phyloP scores from a whole-genome alignment of 805 yeast genomes.

The Maudiozyma saulgeensis region DNA sequence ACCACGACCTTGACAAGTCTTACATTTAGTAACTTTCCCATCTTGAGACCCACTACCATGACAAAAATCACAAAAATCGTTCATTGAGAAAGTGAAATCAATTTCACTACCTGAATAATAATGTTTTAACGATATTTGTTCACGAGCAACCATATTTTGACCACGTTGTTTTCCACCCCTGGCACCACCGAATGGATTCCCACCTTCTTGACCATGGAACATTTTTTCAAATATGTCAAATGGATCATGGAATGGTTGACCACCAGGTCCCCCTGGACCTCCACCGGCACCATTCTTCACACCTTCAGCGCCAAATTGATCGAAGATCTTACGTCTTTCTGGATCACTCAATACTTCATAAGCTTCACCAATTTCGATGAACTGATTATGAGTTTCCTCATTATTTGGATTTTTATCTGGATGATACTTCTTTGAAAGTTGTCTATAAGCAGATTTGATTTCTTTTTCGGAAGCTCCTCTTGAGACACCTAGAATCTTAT shows the following conservation, averaged over 20 bases:
- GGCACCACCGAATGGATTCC: slow-evolving; percentile 22
- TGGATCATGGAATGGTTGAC: slow-evolving; percentile 31
- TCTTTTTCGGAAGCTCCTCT: slow-evolving; percentile 67
- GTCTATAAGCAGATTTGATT: slow-evolving; percentile 77
- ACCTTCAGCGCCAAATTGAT: slow-evolving; percentile 70
- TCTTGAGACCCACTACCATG: slow-evolving; percentile 81
- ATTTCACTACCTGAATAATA: slow-evolving; percentile 60
- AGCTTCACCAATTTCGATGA: slow-evolving; percentile 88
- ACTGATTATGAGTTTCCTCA: slow-evolving; percentile 75
- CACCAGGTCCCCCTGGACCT: slow-evolving; percentile 30
- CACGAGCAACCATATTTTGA: slow-evolving; percentile 45
- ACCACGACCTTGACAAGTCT: slow-evolving; percentile 69
- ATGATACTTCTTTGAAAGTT: slow-evolving; percentile 74
- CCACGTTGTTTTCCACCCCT: slow-evolving; percentile 43
- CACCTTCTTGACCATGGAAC: slow-evolving; percentile 29
- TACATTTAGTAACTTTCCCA: slow-evolving; percentile 57
- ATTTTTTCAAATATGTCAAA: slow-evolving; percentile 30
- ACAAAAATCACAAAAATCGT: slow-evolving; percentile 68
- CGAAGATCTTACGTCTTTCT: slow-evolving; percentile 61
- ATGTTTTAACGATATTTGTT: slow-evolving; percentile 52
- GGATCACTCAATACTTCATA: slow-evolving; percentile 73
- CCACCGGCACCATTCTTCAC: slow-evolving; percentile 47
- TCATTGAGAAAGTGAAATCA: slow-evolving; percentile 56
- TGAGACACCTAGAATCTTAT: slow-evolving; percentile 57
- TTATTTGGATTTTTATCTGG: slow-evolving; percentile 88